phyloP scores from a whole-genome alignment of 257 asterid species.

The Nicotiana tomentosiformis region DNA sequence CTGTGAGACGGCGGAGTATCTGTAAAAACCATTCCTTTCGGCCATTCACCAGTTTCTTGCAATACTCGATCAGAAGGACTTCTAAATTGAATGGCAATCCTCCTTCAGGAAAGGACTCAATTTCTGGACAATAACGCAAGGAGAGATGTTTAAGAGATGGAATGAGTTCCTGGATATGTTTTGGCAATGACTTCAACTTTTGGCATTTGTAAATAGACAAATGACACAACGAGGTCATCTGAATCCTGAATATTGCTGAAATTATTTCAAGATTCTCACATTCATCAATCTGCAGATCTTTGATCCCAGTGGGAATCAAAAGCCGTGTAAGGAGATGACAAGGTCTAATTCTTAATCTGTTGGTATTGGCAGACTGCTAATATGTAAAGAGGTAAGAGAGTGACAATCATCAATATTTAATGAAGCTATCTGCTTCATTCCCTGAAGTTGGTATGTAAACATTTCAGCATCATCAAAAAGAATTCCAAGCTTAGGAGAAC shows the following conservation, averaged over 20 bases:
- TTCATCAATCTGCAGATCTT: fast-evolving
- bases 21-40: background rate
- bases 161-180: background rate
- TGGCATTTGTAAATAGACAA: background rate
- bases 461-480: background rate
- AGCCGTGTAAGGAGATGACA: background rate
- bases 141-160: background rate
- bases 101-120: background rate
- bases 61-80: fast-evolving
- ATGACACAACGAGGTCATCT: background rate
- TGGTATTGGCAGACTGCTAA: too few relatives aligned
- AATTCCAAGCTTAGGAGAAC: background rate
- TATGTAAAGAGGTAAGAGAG: background rate
- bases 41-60: background rate
- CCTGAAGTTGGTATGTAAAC: background rate
- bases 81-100: background rate
- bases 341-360: too few relatives aligned
- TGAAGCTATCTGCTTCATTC: background rate
- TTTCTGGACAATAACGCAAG: background rate
- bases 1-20: background rate
- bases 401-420: fast-evolving
- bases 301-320: background rate
- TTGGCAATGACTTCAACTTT: slow-evolving; percentile 8
- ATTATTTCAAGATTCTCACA: background rate
- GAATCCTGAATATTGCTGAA: background rate